Evolutionary conservation across 2,329 filamentous ascomycete genomes (phyloP), one percentile per base, ranked within the genome.

Genomic region (Mycogone perniciosa): DNA sequence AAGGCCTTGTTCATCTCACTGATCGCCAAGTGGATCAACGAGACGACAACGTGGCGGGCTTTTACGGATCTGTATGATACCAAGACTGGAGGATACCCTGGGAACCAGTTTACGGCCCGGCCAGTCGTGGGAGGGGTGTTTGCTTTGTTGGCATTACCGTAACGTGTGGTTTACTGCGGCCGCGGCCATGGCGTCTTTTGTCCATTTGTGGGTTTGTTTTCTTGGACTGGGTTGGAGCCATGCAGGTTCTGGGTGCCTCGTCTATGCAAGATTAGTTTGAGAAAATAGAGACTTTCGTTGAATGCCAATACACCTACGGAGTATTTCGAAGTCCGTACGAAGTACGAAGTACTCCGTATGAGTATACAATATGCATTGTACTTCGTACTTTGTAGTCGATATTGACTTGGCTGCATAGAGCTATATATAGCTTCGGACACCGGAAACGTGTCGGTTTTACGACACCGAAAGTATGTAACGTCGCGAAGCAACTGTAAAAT

Each of bases 91-190:
- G 82, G 80, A 11, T 93, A 70, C 54, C 73, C 86, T 49, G 78
- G 77, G 0, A 79, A 82, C 1, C 74, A 80, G 50, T 95, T 95
- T 71, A 84, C 84, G 54, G 88, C 88, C 1, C 72, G 89, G 34
- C 89, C 89, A 1, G 89, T 95, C 1, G 77, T 86, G 40, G 89
- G 89, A 3, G 89, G 85, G 0, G 82, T 88, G 66, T 95, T 92
- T 73, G 84, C 88, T 2, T 79, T 91, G 59, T 69, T 95, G 65
- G 85, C 87, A 27, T 68, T 92, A 52, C 30, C 37, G 34, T 46
- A 43, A 51, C 37, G 10, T 11, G n/a, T 50, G 33, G 41, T 41
- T 31, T 33, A 50, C 40, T 7, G 9, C 13, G 20, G 47, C 44
- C 47, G 44, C 38, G 47, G 34, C 34, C 48, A 33, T 42, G 30